A percentile compares a stretch with the other conserved stretches of the same genome.
phyloP scores from a whole-genome alignment of 1,284 basidiomycete species.

The Ganoderma resinaceum region DNA sequence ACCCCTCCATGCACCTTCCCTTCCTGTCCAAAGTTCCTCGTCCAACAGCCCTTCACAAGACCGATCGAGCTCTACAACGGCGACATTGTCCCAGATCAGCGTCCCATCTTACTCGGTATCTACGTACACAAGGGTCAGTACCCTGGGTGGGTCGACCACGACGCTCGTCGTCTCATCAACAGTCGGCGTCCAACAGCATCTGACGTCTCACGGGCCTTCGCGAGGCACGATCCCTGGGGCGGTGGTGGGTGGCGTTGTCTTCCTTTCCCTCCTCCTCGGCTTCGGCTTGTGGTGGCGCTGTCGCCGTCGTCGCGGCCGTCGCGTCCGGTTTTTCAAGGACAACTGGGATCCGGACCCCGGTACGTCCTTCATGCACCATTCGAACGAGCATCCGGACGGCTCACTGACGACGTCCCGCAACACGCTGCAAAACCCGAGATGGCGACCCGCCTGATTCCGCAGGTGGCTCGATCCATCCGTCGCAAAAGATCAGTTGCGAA shows the following conservation, averaged over 20 bases:
- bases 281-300: background rate
- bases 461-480: background rate
- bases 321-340: background rate
- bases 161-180: background rate
- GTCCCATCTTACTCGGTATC: background rate
- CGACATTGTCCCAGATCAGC: background rate
- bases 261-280: background rate
- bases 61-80: background rate
- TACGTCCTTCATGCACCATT: background rate
- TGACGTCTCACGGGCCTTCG: background rate
- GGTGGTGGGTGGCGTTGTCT: background rate
- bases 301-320: background rate
- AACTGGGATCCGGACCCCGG: background rate
- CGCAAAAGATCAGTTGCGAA: background rate
- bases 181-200: background rate
- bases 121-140: background rate
- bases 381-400: background rate
- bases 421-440: background rate
- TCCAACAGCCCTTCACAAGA: background rate
- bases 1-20: background rate
- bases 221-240: background rate
- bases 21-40: background rate
- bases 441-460: background rate
- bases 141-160: background rate
- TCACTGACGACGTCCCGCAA: background rate